Evolutionary conservation across 345 rosid species (phyloP), one percentile per base, ranked within the genome.

Genomic region (Litchi chinensis): DNA sequence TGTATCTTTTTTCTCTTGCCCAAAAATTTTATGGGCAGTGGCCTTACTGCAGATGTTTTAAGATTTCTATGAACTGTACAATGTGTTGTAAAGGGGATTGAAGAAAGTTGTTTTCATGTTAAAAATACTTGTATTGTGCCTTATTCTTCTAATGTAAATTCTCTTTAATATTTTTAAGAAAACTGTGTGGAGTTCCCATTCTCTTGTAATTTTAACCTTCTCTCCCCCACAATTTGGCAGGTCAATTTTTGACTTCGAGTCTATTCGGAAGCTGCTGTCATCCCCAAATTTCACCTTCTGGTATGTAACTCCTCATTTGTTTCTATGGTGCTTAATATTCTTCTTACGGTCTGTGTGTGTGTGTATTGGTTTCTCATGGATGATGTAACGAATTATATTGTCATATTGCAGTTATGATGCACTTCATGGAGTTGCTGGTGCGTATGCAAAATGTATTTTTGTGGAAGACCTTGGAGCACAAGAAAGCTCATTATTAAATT

Each of bases 341-440:
- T 77, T 73, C 16, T 50, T 50, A 50, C 54, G 9, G 54, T 0
- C 13, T 71, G 59, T 18, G 43, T 76, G 15, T 70, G 9, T 73
- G 56, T 67, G 7, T 12, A 52, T 77, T 62, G 6, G n/a, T 68
- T 52, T 75, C 66, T 67, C 21, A 46, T 64, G 69, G 56, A 72
- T 80, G 44, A 52, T 73, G 16, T 70, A 56, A 39, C 68, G 15
- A 73, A 43, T 64, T 76, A 80, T 60, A 21, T 75, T 71, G 39
- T 85, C 48, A 73, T 85, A 26, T 50, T 83, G 75, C 87, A 92
- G 99, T 82, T 93, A 87, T 85, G 99, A 97, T 83, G 99, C 97
- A 73, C 70, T 97, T 59, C 98, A 97, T 79, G 99, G 99, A 81
- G 99, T 94, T 85, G 99, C 89, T 88, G 99, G 99, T 77, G 97